Evolutionary conservation across 768 basidiomycete species (phyloP).

Genomic region (Phlegmacium glaucopus): DNA sequence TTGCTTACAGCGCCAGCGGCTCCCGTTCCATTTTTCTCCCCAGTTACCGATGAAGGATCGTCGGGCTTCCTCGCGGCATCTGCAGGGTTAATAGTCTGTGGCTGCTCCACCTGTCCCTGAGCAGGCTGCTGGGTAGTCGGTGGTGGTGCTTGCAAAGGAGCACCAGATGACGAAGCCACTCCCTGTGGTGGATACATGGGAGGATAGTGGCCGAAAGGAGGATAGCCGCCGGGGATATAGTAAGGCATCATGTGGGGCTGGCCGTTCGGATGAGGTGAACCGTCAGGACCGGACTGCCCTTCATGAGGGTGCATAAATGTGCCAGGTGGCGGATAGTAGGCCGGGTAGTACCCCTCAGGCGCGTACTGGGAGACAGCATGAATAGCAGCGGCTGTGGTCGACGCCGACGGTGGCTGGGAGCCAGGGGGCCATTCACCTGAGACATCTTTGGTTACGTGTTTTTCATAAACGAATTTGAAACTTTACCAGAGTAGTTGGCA

Average conservation of each 20-base stretch:
- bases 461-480: conserved; percentile 1
- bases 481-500: conserved; percentile 14
- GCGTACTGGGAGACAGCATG: conserved; percentile 32
- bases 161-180: conserved; percentile 13
- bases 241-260: conserved; percentile 35
- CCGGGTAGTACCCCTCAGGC: conserved; percentile 39
- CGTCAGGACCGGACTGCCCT: conserved; percentile 27
- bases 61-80: conserved; percentile 27
- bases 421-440: conserved; percentile 28
- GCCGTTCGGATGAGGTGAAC: conserved; percentile 28
- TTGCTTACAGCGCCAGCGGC: conserved; percentile 16
- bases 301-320: conserved; percentile 32
- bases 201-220: conserved; percentile 34
- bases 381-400: conserved; percentile 26
- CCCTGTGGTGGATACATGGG: conserved; percentile 29
- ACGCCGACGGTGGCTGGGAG: conserved; percentile 18
- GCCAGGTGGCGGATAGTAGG: conserved; percentile 36
- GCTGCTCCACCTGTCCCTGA: conserved; percentile 15
- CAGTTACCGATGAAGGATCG: conserved; percentile 4
- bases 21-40: conserved; percentile 10
- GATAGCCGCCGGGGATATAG: conserved; percentile 35
- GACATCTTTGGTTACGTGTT: conserved; percentile 5
- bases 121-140: conserved; percentile 6
- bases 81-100: conserved; percentile 25
- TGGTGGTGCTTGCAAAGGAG: conserved; percentile 11